Evolutionary conservation across 1,284 basidiomycete species (phyloP), one percentile per base, ranked within the genome.

Genomic region (Austroboletus niveus): DNA sequence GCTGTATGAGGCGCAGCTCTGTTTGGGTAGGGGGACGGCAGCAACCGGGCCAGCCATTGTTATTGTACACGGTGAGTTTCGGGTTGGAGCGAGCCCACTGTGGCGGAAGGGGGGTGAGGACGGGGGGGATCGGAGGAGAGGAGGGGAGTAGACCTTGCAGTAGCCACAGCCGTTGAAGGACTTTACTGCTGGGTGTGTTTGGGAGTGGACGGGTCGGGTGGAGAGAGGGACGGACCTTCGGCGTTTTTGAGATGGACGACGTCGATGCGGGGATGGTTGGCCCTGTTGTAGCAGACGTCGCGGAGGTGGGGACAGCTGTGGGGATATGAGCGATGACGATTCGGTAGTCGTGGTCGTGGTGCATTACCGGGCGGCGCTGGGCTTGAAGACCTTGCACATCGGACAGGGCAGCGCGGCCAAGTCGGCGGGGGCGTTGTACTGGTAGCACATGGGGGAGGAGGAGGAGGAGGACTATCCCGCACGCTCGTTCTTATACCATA

Each of bases 81-180:
- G 77, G 79, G 60, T 76, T 80, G 17, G 73, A 76, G 55, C 76
- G 75, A 54, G 86, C 85, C 85, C 85, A 89, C 87, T 89, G 66
- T 44, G 49, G 45, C 52, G 51, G 49, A 55, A 62, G 46, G 60
- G 29, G 50, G 43, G 61, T 60, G 59, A 68, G 59, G 66, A 50
- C 61, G 49, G 57, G 48, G 53, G 62, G 54, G 53, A 61, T 51
- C 54, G 57, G 69, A 69, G 54, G 57, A 53, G 53, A 57, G 53
- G 45, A 36, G 59, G 53, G 46, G 51, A 58, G 49, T 45, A 54
- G 57, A 89, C 89, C 81, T 89, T 91, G 84, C 88, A 91, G 69
- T 80, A 91, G 17, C 88, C 89, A 68, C 88, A 92, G 39, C 88
- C 88, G 61, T 87, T 90, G 74, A 91, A 91, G 34, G 80, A 81